Evolutionary conservation across 768 basidiomycete genomes (phyloP), one percentile per base, ranked within the genome.

Genomic region (Psilocybe azurescens): DNA sequence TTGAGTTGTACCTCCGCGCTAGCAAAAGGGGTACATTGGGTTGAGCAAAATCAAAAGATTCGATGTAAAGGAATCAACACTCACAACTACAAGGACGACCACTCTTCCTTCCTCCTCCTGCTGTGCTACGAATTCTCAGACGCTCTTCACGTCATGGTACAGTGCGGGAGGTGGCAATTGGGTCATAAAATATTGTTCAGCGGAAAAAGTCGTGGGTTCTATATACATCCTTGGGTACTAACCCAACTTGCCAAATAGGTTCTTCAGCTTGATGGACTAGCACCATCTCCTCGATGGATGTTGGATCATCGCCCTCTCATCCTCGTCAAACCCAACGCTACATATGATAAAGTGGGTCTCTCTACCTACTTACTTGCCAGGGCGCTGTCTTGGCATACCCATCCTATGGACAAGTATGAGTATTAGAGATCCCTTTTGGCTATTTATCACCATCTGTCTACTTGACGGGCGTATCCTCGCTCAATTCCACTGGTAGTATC

Each of bases 1-100:
- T 99, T 99, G 81, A 95, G 96, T 99, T 16, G 97, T 99, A 62
- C 97, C 97, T 58, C 97, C 97, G 73, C 96, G 98, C 97, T 99
- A 62, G 53, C 41, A 67, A 62, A 30, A 53, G 49, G 64, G 50
- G 65, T 64, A 56, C 29, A 30, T 20, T 32, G n/a, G 33, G 11
- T 70, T 39, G 36, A 44, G n/a, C 18, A 29, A 14, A 13, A 48
- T 36, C 16, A 29, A 60, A 54, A 33, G 33, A 33, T 9, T n/a
- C n/a, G 46, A 58, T 52, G 52, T 56, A 11, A 51, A 30, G 5
- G 8, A 18, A 49, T 24, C 9, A 11, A 63, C 52, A 50, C 92
- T 76, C 73, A 98, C 96, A 64, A 97, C 99, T 52, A 99, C 94
- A 49, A 99, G 83, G 8, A 97, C 97, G 41, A 99, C 92, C 63